Conservation (phyloP, 495 filamentous ascomycete species). For the Aspergillus heteromorphus region DNA sequence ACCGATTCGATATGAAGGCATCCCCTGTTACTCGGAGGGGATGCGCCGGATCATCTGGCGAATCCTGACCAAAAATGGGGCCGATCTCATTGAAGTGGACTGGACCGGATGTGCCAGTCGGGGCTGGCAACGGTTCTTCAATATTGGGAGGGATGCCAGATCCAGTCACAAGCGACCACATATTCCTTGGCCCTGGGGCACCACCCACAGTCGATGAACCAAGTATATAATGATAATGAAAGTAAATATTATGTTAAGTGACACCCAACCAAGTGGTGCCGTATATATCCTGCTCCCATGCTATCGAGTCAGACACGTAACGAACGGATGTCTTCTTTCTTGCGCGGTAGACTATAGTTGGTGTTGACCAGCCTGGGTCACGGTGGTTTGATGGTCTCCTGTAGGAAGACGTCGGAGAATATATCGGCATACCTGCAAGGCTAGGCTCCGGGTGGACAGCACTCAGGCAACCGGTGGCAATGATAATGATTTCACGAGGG, state of each 20-base stretch:
- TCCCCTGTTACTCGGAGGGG: conserved; percentile 56
- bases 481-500: background rate
- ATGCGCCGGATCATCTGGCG: conserved; percentile 60
- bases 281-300: too few relatives aligned
- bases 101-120: background rate
- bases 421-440: too few relatives aligned
- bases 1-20: conserved; percentile 61
- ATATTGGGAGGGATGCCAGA: background rate
- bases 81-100: conserved; percentile 37
- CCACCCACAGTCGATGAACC: background rate
- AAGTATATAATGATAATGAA: background rate
- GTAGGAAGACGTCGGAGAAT: too few relatives aligned
- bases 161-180: background rate
- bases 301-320: too few relatives aligned
- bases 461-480: background rate
- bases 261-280: too few relatives aligned
- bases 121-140: conserved; percentile 7
- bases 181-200: background rate
- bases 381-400: too few relatives aligned
- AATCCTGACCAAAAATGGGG: conserved; percentile 55
- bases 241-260: background rate
- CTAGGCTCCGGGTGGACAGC: too few relatives aligned
- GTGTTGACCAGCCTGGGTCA: too few relatives aligned
- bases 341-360: too few relatives aligned
- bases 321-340: too few relatives aligned